Evolutionary conservation across 441 rosid genomes (phyloP), one percentile per base, ranked within the genome.

Genomic region (Raphanus hybrid): DNA sequence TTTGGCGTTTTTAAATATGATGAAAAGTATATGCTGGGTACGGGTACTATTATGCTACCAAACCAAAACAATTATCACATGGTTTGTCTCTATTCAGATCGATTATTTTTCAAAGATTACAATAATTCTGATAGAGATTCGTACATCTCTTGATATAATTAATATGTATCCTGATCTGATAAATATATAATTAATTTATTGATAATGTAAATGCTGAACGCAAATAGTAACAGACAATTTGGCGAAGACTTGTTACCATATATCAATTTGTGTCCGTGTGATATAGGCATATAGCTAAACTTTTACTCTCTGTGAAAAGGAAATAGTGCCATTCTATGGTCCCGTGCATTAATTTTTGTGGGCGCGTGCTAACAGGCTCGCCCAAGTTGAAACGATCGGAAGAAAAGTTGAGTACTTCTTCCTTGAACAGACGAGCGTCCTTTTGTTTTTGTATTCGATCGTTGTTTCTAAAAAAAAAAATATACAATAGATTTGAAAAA

Each of bases 51-150:
- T 73, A 63, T 78, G 61, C 78, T 52, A 78, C 74, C 77, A 73
- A 63, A 78, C 62, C 66, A 43, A 68, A 73, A 62, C 75, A 74
- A 32, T 62, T 37, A 78, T 69, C 74, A 69, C 45, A 78, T 78
- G 71, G 57, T 78, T 78, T 78, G 82, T 78, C 78, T 69, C 71
- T 55, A 63, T 63, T 69, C 70, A 11, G 27, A 54, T 26, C 15
- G 8, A 61, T 39, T 73, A 52, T 9, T 52, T 66, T 26, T 73
- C 52, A 73, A 54, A 48, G 3, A 8, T 73, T 67, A 37, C 69
- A 73, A 60, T 52, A 27, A 37, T 32, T 52, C 18, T 37, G 16
- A 34, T 77, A 8, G 10, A 48, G 32, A 14, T 64, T 14, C 61
- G 20, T 61, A 71, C 75, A 26, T 58, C n/a, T 43, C 57, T 4